Base-by-base conservation (phyloP, 1,139 yeast species). In the Geotrichum siamense region DNA sequence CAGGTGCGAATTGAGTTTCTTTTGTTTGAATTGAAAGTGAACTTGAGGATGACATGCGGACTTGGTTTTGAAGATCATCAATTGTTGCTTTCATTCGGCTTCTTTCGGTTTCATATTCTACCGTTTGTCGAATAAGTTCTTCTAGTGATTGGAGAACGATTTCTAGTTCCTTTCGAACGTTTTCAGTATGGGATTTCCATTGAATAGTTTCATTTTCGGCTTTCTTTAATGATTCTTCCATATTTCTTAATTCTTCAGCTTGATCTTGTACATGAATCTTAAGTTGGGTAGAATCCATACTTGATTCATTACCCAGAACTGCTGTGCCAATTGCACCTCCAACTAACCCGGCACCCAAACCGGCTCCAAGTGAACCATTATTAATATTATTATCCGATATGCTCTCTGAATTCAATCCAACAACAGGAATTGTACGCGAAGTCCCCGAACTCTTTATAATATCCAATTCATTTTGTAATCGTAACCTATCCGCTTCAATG, bases 121-220 rank as follows among this genome's bases (percentile, higher is more conserved):
- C 67, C 0, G 68, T 60, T 44, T 64, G 59, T 28, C 59, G 47
- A 5, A 68, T 64, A 19, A 64, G 58, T 30, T 63, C 66, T 41
- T 64, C 68, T 15, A 64, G 54, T 12, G 63, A 55, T 33, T 47
- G 47, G 3, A 62, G 59, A 30, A 61, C 64, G 1, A 53, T 48
- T 41, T 55, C 62, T 21, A 64, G 55, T 51, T 64, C 67, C 2
- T 43, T 23, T 17, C 62, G 54, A 42, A 62, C 55, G 5, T 58
- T 51, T 16, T 59, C 63, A 38, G 60, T 53, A 19, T 64, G 54
- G 34, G 55, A 58, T 37, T 57, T 55, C 58, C 64, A 60, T 46
- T 61, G 63, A 22, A 42, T 46, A 3, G 55, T 55, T 5, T 59
- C 51, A 36, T 55, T 55, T 10, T 53, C 55, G 44, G 58, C 58